Evolutionary conservation across 1,284 basidiomycete species (phyloP).

Genomic region (Omphalotus olearius): DNA sequence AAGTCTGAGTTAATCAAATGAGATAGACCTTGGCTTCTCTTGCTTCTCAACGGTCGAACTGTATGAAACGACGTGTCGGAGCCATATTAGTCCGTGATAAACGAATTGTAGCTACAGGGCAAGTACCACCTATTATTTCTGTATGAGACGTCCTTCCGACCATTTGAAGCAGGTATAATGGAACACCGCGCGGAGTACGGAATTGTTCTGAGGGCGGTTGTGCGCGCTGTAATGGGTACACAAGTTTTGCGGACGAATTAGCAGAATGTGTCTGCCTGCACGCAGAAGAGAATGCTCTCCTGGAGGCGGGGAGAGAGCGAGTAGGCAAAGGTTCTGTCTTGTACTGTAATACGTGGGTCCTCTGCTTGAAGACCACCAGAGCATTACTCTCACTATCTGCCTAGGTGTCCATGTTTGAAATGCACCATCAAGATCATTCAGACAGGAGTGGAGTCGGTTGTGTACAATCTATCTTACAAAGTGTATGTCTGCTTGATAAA

Average conservation of each 20-base stretch:
- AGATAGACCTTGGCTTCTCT: constrained; percentile 78
- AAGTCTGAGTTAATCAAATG: background rate
- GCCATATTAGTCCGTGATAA: constrained; percentile 87
- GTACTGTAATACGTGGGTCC: constrained; percentile 81
- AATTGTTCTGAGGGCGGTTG: constrained; percentile 94
- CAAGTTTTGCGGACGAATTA: constrained; percentile 47
- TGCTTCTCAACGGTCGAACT: constrained; percentile 87
- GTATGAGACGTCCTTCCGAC: background rate
- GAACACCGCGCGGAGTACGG: constrained; percentile 84
- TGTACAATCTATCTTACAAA: constrained; percentile 95
- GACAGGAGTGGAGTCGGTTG: constrained; percentile 87
- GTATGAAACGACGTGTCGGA: constrained; percentile 97
- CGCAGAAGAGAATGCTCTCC: constrained; percentile 96
- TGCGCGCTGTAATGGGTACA: constrained; percentile 66
- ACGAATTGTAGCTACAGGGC: constrained; percentile 91
- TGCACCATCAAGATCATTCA: constrained; percentile 98
- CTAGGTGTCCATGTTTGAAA: constrained; percentile 92
- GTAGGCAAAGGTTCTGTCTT: constrained; percentile 81
- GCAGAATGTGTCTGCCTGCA: constrained; percentile 94
- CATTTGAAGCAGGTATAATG: constrained; percentile 76
- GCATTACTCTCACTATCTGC: background rate
- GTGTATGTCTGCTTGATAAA: constrained; percentile 52
- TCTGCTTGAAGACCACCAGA: constrained; percentile 1
- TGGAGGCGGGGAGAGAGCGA: constrained; percentile 88
- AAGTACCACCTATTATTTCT: constrained; percentile 12